phyloP scores from a whole-genome alignment of 306 rosid genomes.

The Comarum palustre region DNA sequence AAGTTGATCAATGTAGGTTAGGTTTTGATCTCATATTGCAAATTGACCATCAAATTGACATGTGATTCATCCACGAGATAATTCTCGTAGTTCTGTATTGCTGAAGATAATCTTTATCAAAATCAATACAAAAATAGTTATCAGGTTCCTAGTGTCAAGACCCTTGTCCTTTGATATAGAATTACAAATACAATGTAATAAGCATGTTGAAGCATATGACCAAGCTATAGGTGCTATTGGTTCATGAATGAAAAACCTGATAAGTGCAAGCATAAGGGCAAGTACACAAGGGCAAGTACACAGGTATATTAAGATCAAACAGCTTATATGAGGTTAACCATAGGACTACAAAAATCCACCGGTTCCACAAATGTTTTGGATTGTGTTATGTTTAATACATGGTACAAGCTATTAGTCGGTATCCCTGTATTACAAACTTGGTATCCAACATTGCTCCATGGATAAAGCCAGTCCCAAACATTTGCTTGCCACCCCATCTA shows the following conservation, averaged over 20 bases:
- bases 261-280: not conserved
- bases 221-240: not conserved
- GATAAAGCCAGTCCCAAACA: not conserved
- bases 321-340: not conserved
- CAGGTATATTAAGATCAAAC: not conserved
- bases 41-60: not conserved
- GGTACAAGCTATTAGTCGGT: not conserved
- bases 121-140: not conserved
- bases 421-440: slow-evolving; percentile 4
- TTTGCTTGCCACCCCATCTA: slow-evolving; percentile 5
- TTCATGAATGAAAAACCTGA: not conserved
- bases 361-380: slow-evolving; percentile 1
- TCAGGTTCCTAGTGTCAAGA: not conserved
- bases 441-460: not conserved
- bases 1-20: not conserved
- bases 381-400: not conserved
- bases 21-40: not conserved
- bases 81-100: not conserved
- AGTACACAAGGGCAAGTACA: not conserved
- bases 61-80: not conserved
- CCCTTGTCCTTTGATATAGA: not conserved
- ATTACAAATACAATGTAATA: not conserved
- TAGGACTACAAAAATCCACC: not conserved
- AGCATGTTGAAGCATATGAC: not conserved
- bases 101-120: not conserved